Conservation (phyloP, 495 filamentous ascomycete genomes). For the Beverwykella pulmonaria region DNA sequence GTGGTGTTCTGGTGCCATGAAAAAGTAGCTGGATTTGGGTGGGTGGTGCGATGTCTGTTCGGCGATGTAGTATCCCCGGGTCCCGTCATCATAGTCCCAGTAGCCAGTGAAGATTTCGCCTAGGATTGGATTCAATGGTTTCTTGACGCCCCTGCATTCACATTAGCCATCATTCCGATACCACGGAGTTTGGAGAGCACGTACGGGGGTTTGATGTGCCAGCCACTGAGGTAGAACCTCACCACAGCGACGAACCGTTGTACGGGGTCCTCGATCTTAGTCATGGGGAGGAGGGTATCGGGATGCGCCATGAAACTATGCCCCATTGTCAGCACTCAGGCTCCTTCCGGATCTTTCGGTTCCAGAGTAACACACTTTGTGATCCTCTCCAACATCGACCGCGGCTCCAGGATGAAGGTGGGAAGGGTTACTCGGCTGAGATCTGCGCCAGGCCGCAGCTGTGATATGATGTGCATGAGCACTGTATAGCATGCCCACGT, state of each 20-base stretch:
- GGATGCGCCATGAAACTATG: slow-evolving; percentile 98
- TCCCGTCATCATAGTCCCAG: slow-evolving; percentile 89
- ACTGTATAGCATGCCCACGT: slow-evolving; percentile 53
- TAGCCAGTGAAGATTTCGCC: slow-evolving; percentile 94
- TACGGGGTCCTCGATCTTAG: slow-evolving; percentile 84
- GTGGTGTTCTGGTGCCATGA: slow-evolving; percentile 92
- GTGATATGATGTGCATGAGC: slow-evolving; percentile 93
- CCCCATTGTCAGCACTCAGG: slow-evolving; percentile 1
- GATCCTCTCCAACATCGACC: slow-evolving; percentile 97
- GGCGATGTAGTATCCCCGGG: slow-evolving; percentile 89
- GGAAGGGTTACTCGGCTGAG: slow-evolving; percentile 91
- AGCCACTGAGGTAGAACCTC: slow-evolving; percentile 97
- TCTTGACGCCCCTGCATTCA: slow-evolving; percentile 85
- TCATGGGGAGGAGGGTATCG: slow-evolving; percentile 87
- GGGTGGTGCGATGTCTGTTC: slow-evolving; percentile 99
- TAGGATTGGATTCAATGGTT: slow-evolving; percentile 94
- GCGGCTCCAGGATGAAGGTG: slow-evolving; percentile 96
- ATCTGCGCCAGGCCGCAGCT: slow-evolving; percentile 92
- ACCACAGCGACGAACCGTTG: slow-evolving; percentile 91
- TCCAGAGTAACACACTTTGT: slow-evolving; percentile 69
- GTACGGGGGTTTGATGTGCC: slow-evolving; percentile 98
- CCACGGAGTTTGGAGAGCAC: slow-evolving; percentile 41
- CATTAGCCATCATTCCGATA: not conserved
- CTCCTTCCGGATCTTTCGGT: slow-evolving; percentile 1
- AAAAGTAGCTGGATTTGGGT: slow-evolving; percentile 98